Evolutionary conservation across 1,284 basidiomycete species (phyloP).

Genomic region (Sporisorium graminicola): DNA sequence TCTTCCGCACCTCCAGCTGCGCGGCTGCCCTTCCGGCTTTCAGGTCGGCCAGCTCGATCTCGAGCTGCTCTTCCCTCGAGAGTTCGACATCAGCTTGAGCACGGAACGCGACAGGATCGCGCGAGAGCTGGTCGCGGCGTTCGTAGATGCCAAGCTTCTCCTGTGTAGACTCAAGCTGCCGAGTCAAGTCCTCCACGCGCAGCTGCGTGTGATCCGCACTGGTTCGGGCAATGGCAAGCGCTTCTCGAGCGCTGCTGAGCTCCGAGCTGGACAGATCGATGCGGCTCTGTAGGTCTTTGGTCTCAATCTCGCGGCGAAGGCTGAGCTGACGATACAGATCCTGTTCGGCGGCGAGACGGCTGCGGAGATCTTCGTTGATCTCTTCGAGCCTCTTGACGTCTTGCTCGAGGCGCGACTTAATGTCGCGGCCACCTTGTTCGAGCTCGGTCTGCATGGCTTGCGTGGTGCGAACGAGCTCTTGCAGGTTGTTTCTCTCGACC

Average conservation of each 20-base stretch:
- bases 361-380: constrained; percentile 79
- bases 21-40: constrained; percentile 66
- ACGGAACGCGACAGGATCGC: constrained; percentile 44
- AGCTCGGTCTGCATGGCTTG: constrained; percentile 89
- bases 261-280: constrained; percentile 81
- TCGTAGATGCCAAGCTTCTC: constrained; percentile 90
- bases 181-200: constrained; percentile 79
- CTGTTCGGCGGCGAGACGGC: constrained; percentile 82
- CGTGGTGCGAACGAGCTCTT: constrained; percentile 86
- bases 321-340: constrained; percentile 80
- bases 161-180: constrained; percentile 80
- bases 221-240: constrained; percentile 80
- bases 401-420: constrained; percentile 81
- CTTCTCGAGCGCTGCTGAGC: constrained; percentile 79
- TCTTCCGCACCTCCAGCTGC: constrained; percentile 71
- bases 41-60: constrained; percentile 80
- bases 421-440: constrained; percentile 83
- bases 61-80: constrained; percentile 81
- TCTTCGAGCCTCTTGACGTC: constrained; percentile 78
- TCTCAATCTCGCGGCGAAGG: constrained; percentile 84
- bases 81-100: constrained; percentile 59
- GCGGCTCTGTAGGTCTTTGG: constrained; percentile 80
- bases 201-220: constrained; percentile 84
- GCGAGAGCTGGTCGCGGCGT: constrained; percentile 72
- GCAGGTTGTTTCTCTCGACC: constrained; percentile 83